A percentile compares a stretch with the other conserved stretches of the same genome.
Evolutionary conservation across 257 asterid genomes (phyloP).

Genomic region (Jaltomata sinuosa): DNA sequence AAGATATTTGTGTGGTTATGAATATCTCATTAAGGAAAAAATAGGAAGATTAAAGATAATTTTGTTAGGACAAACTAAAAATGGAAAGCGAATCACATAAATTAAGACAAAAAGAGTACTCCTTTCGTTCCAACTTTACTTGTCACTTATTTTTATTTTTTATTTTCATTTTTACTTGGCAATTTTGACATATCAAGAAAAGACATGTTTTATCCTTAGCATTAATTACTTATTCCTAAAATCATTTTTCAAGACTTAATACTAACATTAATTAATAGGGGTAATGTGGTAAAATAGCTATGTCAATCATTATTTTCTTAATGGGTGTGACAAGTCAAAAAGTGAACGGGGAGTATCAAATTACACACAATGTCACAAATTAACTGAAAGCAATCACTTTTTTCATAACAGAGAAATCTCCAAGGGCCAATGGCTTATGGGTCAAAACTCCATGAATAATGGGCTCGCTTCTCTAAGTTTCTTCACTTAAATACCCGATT

Average conservation of each 20-base stretch:
- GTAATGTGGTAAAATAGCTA: too few species aligned
- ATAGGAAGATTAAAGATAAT: neutral
- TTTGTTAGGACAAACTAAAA: neutral
- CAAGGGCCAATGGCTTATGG: neutral
- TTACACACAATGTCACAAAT: neutral
- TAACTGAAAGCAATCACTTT: neutral
- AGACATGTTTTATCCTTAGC: too few species aligned
- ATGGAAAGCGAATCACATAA: neutral
- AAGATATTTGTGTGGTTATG: neutral
- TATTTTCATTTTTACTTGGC: too few species aligned
- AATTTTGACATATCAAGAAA: too few species aligned
- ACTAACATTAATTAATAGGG: too few species aligned
- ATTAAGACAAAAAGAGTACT: neutral
- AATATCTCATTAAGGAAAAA: neutral
- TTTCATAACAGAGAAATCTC: neutral
- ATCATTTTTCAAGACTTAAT: too few species aligned
- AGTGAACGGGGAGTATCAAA: neutral
- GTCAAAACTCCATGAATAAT: neutral
- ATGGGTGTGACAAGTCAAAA: too few species aligned
- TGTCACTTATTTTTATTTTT: too few species aligned
- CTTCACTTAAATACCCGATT: fast-evolving
- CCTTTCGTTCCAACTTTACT: too few species aligned
- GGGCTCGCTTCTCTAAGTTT: neutral
- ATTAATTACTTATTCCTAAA: too few species aligned
- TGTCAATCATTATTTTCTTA: too few species aligned